Evolutionary conservation across 2,329 filamentous ascomycete genomes (phyloP).

Genomic region (Seiridium unicorne): DNA sequence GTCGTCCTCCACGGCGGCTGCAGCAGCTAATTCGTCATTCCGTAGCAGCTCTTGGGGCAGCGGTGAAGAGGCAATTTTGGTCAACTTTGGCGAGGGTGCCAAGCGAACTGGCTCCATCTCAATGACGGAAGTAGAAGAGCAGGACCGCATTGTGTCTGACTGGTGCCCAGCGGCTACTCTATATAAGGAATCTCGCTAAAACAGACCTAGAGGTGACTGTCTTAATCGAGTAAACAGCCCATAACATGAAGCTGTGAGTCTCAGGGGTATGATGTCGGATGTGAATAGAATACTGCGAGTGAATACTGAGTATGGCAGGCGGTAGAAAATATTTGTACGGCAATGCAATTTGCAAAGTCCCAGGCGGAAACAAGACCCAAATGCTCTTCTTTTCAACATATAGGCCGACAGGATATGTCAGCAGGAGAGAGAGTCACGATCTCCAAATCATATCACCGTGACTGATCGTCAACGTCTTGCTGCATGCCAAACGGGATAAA

Average conservation of each 20-base stretch:
- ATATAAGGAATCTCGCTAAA: too few species aligned
- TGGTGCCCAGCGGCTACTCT: too few species aligned
- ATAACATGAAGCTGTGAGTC: too few species aligned
- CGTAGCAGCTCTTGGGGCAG: conserved; percentile 1
- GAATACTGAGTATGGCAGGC: too few species aligned
- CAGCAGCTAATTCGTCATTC: conserved; percentile 1
- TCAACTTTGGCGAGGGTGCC: not conserved
- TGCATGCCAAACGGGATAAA: not conserved
- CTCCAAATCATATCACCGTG: not conserved
- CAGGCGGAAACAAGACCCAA: too few species aligned
- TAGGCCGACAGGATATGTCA: not conserved
- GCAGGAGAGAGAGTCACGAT: not conserved
- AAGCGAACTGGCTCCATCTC: conserved; percentile 15
- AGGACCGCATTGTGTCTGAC: not conserved
- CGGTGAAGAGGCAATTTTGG: conserved; percentile 4
- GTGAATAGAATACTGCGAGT: too few species aligned
- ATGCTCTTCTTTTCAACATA: too few species aligned
- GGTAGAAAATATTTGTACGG: too few species aligned
- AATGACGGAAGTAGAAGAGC: conserved; percentile 17
- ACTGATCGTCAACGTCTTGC: not conserved
- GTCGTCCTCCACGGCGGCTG: not conserved
- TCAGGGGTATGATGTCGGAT: too few species aligned
- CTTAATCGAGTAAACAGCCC: too few species aligned
- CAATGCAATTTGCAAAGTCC: too few species aligned
- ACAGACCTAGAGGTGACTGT: too few species aligned